Base-by-base conservation (phyloP, 140 eudicot species). In the Ambrosia hybrid region DNA sequence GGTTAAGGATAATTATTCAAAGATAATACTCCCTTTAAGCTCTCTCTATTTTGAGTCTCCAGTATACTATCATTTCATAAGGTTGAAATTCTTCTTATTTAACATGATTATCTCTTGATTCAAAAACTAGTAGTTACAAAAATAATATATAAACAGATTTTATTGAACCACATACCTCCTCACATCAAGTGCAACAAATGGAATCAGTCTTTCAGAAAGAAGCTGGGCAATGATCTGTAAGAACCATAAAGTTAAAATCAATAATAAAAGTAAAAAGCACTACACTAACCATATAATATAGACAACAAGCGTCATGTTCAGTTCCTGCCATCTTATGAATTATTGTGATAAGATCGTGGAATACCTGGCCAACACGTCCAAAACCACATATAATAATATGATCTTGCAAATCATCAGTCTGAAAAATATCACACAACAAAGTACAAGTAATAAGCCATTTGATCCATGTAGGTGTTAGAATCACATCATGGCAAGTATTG, bases 331-430 rank as follows among this genome's bases (percentile, higher is more conserved):
- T 52, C 43, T 70, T 61, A 53, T 68, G 10, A 57, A 49, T 39
- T 1, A 69, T 15, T 65, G 60, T 21, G 48, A 63, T 34, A 58
- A 73, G 38, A 76, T 43, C 15, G 57, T 74, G 53, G 5, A 12
- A 57, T 71, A 94, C 96, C 97, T 94, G 99, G 79, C 99, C 99
- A 26, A 94, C 96, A 45, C 97, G 99, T 77, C 99, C 97, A 80
- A 94, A 94, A 61, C 99, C 99, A 80, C 99, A 94, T 59, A 94
- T 77, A 55, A 94, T 88, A 12, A 94, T 94, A 82, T 94, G 99
- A 86, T 86, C 97, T 80, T 94, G 97, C 85, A 91, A 83, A 81
- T 94, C 97, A 76, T 94, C 99, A 0, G 99, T 94, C 99, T 94
- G 95, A 61, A 81, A 12, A 74, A 70, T 26, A 17, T 21, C 4